Base-by-base conservation (phyloP, 2,329 filamentous ascomycete genomes). In the Penicillium sp. region DNA sequence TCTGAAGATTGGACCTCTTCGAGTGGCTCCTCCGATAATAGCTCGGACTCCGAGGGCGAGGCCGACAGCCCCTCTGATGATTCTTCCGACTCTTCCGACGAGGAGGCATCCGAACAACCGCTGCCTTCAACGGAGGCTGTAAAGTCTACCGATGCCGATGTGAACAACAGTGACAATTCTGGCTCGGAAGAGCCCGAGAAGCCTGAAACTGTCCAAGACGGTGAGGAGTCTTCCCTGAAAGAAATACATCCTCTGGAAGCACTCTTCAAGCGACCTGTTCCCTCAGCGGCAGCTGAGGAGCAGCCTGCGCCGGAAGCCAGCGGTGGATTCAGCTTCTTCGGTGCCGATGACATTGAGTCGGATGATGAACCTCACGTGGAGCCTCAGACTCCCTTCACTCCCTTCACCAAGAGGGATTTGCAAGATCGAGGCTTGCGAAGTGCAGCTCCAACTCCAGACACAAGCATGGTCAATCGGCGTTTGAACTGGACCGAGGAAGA, bases 371-470 rank as follows among this genome's bases (percentile, higher is more conserved):
- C 72, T 1, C 68, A 73, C 55, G 58, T 65, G 14, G 70, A 65
- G 45, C 92, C 91, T 11, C 84, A 90, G 71, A 96, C 92, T 0
- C 92, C 92, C 0, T 95, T 85, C 68, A 90, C 89, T 0, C 92
- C 92, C 0, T 95, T 85, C 68, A 90, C 89, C 0, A 84, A 86
- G 56, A 82, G 86, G 60, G 92, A 97, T 60, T 77, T 92, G 27
- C 82, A 91, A 55, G 83, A 82, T 45, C 67, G 77, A 30, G 70
- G 71, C 40, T 68, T 89, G n/a, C 82, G 94, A 50, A 96, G 91
- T 67, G 91, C 91, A 5, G 94, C 94, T 2, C 94, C 94, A 0
- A 99, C 94, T 0, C 94, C 94, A 0, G 94, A 99, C 67, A 97
- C 94, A 0, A 90, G 90, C 1, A 85, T 91, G 53, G 85, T 89